Evolutionary conservation across 1,284 basidiomycete genomes (phyloP), one percentile per base, ranked within the genome.

Genomic region (Fomitiporia mediterranea): DNA sequence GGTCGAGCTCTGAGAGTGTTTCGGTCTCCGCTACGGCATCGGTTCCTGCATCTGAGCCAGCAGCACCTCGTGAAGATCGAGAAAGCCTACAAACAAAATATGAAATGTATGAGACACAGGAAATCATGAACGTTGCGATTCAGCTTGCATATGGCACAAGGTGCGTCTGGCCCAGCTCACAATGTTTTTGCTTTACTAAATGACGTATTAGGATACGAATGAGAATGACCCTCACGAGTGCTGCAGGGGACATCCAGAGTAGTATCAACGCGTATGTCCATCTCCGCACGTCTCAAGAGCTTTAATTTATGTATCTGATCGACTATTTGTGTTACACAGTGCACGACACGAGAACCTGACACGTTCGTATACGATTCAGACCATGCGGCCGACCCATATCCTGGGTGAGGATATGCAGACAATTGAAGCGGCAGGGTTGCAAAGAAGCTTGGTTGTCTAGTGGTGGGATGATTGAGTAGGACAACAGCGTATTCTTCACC

Each of bases 221-320:
- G 46, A 77, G 90, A 53, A 91, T 98, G 86, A 99, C 99, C 70
- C 75, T 94, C 55, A 86, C 84, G 9, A 94, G 98, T 67, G 98
- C 92, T 0, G 83, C 98, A 6, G 80, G 79, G 6, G 94, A 98
- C 65, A 79, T 98, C 49, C 77, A 94, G 52, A 82, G 78, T 63
- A 93, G 93, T 68, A 93, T 98, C 74, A 87, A 94, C 61, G 89
- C 91, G 44, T 46, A 30, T n/a, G 44, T 46, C 25, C 9, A 30
- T 52, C 30, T 21, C 9, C n/a, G n/a, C n/a, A n/a, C n/a, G n/a
- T n/a, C n/a, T n/a, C 13, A 8, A 28, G 2, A 7, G 43, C 19
- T n/a, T 17, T 1, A n/a, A n/a, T n/a, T n/a, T n/a, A n/a, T n/a
- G n/a, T n/a, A n/a, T n/a, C n/a, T n/a, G n/a, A n/a, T n/a, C n/a